phyloP scores from a whole-genome alignment of 2,329 filamentous ascomycete species.

The Exophiala bonariae region DNA sequence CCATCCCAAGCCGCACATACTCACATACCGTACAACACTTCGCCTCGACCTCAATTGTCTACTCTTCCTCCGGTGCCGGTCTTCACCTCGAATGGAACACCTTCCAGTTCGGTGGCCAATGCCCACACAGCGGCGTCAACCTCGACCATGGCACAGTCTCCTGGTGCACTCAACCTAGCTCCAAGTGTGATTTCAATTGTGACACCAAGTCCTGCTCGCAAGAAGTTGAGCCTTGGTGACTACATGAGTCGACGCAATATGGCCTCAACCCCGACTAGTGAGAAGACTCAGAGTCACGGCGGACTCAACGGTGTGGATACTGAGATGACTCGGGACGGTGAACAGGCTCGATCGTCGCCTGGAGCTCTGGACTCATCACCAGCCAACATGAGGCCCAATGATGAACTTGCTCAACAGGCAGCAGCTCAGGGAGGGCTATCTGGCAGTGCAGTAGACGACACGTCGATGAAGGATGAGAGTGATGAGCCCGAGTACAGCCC shows the following conservation, averaged over 20 bases:
- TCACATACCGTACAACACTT: slow-evolving; percentile 17
- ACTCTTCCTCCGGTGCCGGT: slow-evolving; percentile 28
- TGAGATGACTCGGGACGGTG: slow-evolving; percentile 4
- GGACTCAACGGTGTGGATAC: slow-evolving; percentile 5
- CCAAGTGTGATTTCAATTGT: slow-evolving; percentile 31
- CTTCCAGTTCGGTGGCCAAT: slow-evolving; percentile 32
- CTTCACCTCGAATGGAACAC: slow-evolving; percentile 26
- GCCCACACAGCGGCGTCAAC: slow-evolving; percentile 29
- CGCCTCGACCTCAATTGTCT: slow-evolving; percentile 41
- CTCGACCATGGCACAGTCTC: slow-evolving; percentile 34
- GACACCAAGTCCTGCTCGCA: slow-evolving; percentile 50
- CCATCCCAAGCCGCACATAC: slow-evolving; percentile 30
- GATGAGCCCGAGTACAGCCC: slow-evolving; percentile 21
- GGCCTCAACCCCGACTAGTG: slow-evolving; percentile 38
- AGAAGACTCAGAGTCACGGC: slow-evolving; percentile 38
- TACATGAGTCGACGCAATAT: slow-evolving; percentile 45
- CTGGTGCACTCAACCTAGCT: slow-evolving; percentile 31
- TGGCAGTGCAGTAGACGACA: slow-evolving; percentile 9
- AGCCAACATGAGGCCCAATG: background rate
- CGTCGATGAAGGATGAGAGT: slow-evolving; percentile 14
- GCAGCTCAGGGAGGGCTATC: slow-evolving; percentile 1
- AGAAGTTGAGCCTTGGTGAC: slow-evolving; percentile 52
- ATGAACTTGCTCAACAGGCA: slow-evolving; percentile 7
- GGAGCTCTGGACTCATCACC: slow-evolving; percentile 1
- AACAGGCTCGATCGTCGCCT: slow-evolving; percentile 11